These are phyloP conservation scores for Acer negundo DNA, from an alignment of 345 rosid species.

Conservation along the genomic window DNA sequence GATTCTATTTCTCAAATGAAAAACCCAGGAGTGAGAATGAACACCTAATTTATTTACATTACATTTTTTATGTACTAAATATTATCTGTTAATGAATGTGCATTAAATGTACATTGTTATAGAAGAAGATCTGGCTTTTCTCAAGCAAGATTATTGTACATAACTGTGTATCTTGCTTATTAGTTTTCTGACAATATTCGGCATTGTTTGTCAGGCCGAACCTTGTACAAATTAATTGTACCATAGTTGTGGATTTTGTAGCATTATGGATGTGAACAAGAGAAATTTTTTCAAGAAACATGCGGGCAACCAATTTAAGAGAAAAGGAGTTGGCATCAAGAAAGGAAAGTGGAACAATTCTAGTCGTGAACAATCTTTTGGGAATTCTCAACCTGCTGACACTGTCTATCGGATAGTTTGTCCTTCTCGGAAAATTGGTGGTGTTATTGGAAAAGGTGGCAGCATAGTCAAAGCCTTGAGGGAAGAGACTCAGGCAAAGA, in stretches of 20 bases:
- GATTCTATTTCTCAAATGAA: background rate
- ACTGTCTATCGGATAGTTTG: conserved; percentile 61
- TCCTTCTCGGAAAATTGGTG: conserved; percentile 59
- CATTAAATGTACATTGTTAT: background rate
- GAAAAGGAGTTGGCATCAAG: conserved; percentile 38
- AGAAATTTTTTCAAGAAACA: conserved; percentile 44
- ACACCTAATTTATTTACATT: background rate
- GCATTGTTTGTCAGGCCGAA: background rate
- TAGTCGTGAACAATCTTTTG: conserved; percentile 31
- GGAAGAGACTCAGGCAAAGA: conserved; percentile 55
- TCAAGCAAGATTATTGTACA: background rate
- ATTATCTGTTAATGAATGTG: background rate
- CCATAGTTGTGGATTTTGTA: conserved; percentile 3
- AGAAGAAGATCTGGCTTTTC: background rate
- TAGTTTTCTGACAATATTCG: background rate
- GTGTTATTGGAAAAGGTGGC: conserved; percentile 67
- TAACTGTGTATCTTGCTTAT: background rate
- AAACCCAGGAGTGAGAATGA: background rate
- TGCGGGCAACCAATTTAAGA: conserved; percentile 39
- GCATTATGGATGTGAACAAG: conserved; percentile 48
- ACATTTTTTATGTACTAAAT: background rate
- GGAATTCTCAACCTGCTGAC: conserved; percentile 40
- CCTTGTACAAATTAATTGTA: background rate
- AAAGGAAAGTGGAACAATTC: conserved; percentile 38
- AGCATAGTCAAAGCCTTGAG: conserved; percentile 49